Percentiles rank a stretch among this genome's conserved stretches.
Evolutionary conservation across 2,329 filamentous ascomycete genomes (phyloP).

Genomic region (Teratosphaeriaceae sp.): DNA sequence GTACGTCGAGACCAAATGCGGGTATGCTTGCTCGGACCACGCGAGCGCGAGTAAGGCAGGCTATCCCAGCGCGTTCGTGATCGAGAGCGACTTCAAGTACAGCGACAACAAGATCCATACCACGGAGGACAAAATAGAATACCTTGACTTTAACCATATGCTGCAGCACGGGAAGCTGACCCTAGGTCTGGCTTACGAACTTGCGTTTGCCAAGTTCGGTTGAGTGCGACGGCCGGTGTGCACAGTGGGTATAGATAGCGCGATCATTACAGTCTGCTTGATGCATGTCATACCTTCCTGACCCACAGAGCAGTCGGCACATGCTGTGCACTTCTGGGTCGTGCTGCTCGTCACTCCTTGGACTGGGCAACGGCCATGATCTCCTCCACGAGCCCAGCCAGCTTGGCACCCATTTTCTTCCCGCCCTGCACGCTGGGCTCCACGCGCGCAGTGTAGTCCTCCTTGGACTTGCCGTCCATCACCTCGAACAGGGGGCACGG

Average conservation of each 20-base stretch:
- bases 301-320: too few species aligned
- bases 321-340: too few species aligned
- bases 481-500: slow-evolving; percentile 8
- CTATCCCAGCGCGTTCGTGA: slow-evolving; percentile 69
- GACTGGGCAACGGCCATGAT: background rate
- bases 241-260: too few species aligned
- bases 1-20: slow-evolving; percentile 80
- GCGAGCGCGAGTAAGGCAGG: slow-evolving; percentile 67
- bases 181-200: slow-evolving; percentile 74
- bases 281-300: too few species aligned
- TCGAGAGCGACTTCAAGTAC: slow-evolving; percentile 63
- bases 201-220: slow-evolving; percentile 72
- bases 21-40: slow-evolving; percentile 76
- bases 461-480: slow-evolving; percentile 7
- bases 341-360: background rate
- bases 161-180: slow-evolving; percentile 82
- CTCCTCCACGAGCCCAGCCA: background rate
- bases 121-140: slow-evolving; percentile 63
- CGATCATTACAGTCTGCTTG: too few species aligned
- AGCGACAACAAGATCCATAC: slow-evolving; percentile 63
- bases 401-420: slow-evolving; percentile 8
- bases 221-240: too few species aligned
- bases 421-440: slow-evolving; percentile 10
- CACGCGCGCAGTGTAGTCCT: slow-evolving; percentile 7
- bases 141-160: slow-evolving; percentile 82